A percentile compares a stretch with the other conserved stretches of the same genome.
Conservation (phyloP, 306 rosid genomes). For the Canavalia ensiformis region DNA sequence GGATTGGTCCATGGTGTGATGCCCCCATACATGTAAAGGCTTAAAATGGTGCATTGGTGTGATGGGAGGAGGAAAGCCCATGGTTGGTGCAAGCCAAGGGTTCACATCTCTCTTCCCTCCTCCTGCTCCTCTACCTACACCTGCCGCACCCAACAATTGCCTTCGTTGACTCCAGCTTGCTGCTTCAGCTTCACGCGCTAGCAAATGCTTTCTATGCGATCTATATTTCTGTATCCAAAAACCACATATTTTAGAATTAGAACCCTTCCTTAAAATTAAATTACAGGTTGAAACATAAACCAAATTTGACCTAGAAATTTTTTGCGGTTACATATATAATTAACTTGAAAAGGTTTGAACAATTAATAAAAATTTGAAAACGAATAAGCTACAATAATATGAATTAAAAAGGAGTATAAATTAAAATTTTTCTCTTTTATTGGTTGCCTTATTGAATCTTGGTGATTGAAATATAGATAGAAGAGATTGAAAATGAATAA, state of each 20-base stretch:
- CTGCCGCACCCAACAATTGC: conserved; percentile 58
- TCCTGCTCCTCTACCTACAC: conserved; percentile 41
- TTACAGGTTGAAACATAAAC: not conserved
- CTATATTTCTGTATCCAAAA: conserved; percentile 77
- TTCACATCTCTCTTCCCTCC: conserved; percentile 68
- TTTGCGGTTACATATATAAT: not conserved
- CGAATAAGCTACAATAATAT: too few species aligned
- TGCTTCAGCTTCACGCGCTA: conserved; percentile 96
- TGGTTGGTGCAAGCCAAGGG: conserved; percentile 81
- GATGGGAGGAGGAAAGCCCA: conserved; percentile 91
- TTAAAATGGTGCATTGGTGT: conserved; percentile 68
- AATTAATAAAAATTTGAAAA: too few species aligned
- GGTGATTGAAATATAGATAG: not conserved
- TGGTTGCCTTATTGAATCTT: too few species aligned
- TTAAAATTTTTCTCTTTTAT: not conserved
- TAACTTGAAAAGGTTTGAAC: not conserved
- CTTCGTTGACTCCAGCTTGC: conserved; percentile 89
- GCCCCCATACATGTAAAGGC: conserved; percentile 98
- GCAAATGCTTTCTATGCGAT: conserved; percentile 89
- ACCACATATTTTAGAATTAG: conserved; percentile 25
- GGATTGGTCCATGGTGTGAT: conserved; percentile 75
- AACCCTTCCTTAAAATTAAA: not conserved
- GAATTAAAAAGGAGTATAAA: not conserved
- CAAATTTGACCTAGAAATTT: not conserved
- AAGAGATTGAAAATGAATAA: not conserved